A percentile compares a stretch with the other conserved stretches of the same genome.
phyloP scores from a whole-genome alignment of 352 stramenopile genomes.

The Phytopythium chamaehyphon region DNA sequence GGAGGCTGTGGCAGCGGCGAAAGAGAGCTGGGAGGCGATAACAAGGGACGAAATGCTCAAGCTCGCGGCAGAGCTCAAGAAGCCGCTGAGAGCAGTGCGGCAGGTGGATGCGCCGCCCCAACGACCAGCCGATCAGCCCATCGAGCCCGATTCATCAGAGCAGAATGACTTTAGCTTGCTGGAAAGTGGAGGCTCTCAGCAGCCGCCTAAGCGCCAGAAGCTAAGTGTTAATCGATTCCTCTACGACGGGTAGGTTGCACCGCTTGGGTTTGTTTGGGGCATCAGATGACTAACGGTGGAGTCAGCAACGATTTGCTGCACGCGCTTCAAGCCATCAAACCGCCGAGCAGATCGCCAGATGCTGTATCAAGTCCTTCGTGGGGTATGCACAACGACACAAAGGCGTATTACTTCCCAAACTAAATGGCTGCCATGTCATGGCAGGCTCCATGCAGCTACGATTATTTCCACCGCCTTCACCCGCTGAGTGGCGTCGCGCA shows the following conservation, averaged over 20 bases:
- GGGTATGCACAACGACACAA: background rate
- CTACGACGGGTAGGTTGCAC: conserved; percentile 45
- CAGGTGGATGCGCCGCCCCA: conserved; percentile 3
- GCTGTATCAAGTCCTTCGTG: background rate
- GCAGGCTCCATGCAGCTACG: conserved; percentile 61
- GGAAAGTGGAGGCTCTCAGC: background rate
- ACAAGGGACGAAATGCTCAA: conserved; percentile 65
- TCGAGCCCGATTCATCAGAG: background rate
- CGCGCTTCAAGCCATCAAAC: conserved; percentile 56
- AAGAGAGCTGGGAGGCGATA: conserved; percentile 56
- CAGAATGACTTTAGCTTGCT: background rate
- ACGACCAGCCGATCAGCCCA: background rate
- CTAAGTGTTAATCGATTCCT: conserved; percentile 36
- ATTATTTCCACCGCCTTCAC: conserved; percentile 31
- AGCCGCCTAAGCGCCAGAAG: background rate
- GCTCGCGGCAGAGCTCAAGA: conserved; percentile 40
- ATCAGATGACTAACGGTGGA: background rate
- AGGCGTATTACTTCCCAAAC: no score
- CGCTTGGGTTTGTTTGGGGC: background rate
- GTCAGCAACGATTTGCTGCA: conserved; percentile 57
- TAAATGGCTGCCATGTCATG: no score
- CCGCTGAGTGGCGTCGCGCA: conserved; percentile 32
- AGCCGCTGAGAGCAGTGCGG: conserved; percentile 22
- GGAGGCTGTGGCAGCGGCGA: conserved; percentile 35
- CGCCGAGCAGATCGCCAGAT: conserved; percentile 28